phyloP scores from a whole-genome alignment of 1,284 basidiomycete genomes.

The Athelia psychrophila region DNA sequence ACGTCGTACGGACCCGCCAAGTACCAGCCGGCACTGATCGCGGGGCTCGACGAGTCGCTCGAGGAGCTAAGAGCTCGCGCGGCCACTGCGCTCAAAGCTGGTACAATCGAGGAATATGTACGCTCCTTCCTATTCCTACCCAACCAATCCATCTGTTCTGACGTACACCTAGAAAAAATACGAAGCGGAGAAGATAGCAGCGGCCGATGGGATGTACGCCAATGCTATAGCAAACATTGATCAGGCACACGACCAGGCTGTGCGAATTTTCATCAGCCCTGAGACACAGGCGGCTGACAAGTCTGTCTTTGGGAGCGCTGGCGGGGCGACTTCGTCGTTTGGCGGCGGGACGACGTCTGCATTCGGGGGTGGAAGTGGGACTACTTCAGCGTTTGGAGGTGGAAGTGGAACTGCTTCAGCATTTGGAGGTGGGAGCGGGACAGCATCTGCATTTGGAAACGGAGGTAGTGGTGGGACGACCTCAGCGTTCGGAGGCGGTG shows the following conservation, averaged over 20 bases:
- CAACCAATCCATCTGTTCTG: conserved; percentile 2
- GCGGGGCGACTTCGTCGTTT: conserved; percentile 10
- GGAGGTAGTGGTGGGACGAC: conserved; percentile 30
- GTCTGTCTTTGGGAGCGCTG: conserved; percentile 1
- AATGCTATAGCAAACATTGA: conserved; percentile 48
- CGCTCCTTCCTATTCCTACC: conserved; percentile 24
- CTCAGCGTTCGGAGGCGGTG: conserved; percentile 24
- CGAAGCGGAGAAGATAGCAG: conserved; percentile 44
- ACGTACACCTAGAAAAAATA: conserved; percentile 43
- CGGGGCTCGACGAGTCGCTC: conserved; percentile 69
- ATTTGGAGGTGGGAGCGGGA: conserved; percentile 13
- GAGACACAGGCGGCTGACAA: conserved; percentile 4
- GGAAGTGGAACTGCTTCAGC: conserved; percentile 22
- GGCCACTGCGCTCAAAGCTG: conserved; percentile 52
- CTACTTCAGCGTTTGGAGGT: conserved; percentile 11
- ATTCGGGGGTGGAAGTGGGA: conserved; percentile 13
- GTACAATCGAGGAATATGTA: conserved; percentile 70
- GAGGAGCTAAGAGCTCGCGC: conserved; percentile 83
- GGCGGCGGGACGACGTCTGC: conserved; percentile 9
- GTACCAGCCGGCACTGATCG: conserved; percentile 67
- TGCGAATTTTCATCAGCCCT: conserved; percentile 3
- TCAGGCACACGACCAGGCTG: conserved; percentile 52
- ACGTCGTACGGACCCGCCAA: conserved; percentile 82
- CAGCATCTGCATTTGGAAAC: conserved; percentile 25
- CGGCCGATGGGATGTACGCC: conserved; percentile 36